Conservation (phyloP, 768 basidiomycete genomes). For the Neoboletus subvelutipes region DNA sequence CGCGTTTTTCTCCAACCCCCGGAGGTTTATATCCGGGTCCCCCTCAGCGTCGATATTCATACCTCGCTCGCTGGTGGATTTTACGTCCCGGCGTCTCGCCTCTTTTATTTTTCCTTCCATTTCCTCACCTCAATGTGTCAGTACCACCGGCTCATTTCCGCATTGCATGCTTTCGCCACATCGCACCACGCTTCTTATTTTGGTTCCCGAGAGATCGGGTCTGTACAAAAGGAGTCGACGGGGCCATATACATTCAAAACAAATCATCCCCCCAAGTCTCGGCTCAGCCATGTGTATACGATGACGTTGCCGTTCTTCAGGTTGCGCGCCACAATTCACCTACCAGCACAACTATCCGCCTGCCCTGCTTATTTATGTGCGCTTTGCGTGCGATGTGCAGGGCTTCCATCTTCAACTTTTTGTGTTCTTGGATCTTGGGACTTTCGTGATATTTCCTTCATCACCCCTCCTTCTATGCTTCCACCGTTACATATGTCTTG, state of each 20-base stretch:
- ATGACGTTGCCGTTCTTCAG: conserved; percentile 22
- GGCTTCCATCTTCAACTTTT: conserved; percentile 29
- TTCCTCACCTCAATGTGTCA: conserved; percentile 41
- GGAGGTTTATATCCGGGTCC: conserved; percentile 32
- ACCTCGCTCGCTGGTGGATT: conserved; percentile 39
- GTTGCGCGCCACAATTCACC: conserved; percentile 26
- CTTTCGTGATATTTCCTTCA: conserved; percentile 25
- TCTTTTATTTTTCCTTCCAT: conserved; percentile 26
- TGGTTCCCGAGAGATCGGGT: conserved; percentile 32
- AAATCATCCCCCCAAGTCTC: conserved; percentile 21
- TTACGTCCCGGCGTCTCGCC: conserved; percentile 22
- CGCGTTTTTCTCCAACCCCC: conserved; percentile 19
- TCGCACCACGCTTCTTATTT: conserved; percentile 37
- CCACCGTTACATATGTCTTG: conserved; percentile 16
- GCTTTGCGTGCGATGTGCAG: conserved; percentile 23
- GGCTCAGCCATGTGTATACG: conserved; percentile 35
- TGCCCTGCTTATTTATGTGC: conserved; percentile 35
- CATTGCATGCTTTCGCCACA: conserved; percentile 43
- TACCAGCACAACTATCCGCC: conserved; percentile 21
- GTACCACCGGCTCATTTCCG: conserved; percentile 38
- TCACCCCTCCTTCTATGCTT: conserved; percentile 19
- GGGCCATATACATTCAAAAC: conserved; percentile 34
- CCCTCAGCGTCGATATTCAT: conserved; percentile 44
- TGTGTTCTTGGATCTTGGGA: conserved; percentile 47
- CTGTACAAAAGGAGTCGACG: conserved; percentile 40